Conservation (phyloP, 345 rosid species). For the Triadica sebifera region DNA sequence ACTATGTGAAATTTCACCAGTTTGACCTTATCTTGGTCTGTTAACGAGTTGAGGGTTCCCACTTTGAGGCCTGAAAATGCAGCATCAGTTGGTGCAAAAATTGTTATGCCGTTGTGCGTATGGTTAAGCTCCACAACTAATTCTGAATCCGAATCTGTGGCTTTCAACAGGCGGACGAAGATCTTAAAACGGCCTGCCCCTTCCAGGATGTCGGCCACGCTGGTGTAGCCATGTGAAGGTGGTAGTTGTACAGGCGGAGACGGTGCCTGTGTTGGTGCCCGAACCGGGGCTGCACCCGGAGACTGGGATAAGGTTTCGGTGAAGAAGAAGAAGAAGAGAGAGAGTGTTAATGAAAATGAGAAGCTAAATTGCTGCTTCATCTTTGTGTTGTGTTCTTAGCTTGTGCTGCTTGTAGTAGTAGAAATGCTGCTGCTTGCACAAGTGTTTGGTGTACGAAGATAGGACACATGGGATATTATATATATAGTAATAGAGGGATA, state of each 20-base stretch:
- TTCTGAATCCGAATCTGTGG: conserved; percentile 6
- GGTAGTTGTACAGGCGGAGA: neutral
- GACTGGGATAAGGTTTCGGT: conserved; percentile 8
- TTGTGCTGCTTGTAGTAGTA: too few relatives aligned
- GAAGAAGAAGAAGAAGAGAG: conserved; percentile 6
- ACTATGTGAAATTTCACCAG: conserved; percentile 38
- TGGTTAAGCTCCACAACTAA: conserved; percentile 9
- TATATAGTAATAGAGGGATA: neutral
- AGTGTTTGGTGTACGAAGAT: neutral
- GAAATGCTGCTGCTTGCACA: neutral
- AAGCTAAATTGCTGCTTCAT: conserved; percentile 14
- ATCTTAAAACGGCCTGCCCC: conserved; percentile 6
- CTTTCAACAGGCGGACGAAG: conserved; percentile 11
- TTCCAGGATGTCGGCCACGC: conserved; percentile 7
- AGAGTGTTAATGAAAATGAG: neutral
- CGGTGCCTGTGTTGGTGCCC: conserved; percentile 3
- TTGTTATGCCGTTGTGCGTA: conserved; percentile 17
- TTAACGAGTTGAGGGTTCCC: conserved; percentile 16
- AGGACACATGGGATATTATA: neutral
- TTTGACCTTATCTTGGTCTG: conserved; percentile 27
- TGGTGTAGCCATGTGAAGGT: neutral
- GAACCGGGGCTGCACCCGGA: conserved; percentile 13
- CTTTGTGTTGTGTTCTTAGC: neutral
- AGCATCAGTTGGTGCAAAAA: conserved; percentile 22
- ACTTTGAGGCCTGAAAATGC: conserved; percentile 19